Evolutionary conservation across 75 land plant species (phyloP).

Genomic region (Cryptomeria japonica): DNA sequence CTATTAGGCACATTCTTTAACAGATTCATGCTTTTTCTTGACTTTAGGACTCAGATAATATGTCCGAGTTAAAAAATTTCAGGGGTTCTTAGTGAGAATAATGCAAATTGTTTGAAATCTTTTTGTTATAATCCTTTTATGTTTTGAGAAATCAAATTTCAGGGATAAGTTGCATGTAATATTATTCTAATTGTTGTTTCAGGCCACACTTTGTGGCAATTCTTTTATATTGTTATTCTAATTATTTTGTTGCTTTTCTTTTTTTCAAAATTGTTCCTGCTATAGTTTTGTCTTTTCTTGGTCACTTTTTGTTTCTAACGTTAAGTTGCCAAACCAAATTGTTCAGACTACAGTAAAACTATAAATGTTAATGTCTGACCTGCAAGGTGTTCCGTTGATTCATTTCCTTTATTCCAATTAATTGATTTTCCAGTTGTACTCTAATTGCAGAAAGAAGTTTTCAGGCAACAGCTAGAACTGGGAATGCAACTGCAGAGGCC

Average conservation of each 20-base stretch:
- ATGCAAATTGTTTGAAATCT: neutral
- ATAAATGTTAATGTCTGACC: neutral
- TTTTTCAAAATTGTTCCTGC: neutral
- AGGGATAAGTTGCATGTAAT: neutral
- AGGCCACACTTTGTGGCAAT: neutral
- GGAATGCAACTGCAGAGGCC: conserved; percentile 75
- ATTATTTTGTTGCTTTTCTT: neutral
- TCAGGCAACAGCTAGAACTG: conserved; percentile 78
- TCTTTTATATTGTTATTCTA: neutral
- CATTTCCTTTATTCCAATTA: neutral
- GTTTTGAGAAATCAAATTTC: neutral
- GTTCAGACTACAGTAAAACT: neutral
- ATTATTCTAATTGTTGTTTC: neutral
- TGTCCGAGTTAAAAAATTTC: neutral
- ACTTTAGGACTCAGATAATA: neutral
- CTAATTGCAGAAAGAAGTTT: conserved; percentile 61
- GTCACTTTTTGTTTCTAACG: neutral
- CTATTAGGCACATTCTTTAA: neutral
- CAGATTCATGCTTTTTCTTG: neutral
- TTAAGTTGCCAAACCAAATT: neutral
- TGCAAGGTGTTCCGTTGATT: neutral
- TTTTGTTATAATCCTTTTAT: neutral
- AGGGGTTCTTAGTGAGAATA: neutral
- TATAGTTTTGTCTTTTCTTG: neutral
- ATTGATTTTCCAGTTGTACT: neutral